A percentile compares a stretch with the other conserved stretches of the same genome.
Conservation (phyloP, 2,329 filamentous ascomycete species). For the Phoma sp. region DNA sequence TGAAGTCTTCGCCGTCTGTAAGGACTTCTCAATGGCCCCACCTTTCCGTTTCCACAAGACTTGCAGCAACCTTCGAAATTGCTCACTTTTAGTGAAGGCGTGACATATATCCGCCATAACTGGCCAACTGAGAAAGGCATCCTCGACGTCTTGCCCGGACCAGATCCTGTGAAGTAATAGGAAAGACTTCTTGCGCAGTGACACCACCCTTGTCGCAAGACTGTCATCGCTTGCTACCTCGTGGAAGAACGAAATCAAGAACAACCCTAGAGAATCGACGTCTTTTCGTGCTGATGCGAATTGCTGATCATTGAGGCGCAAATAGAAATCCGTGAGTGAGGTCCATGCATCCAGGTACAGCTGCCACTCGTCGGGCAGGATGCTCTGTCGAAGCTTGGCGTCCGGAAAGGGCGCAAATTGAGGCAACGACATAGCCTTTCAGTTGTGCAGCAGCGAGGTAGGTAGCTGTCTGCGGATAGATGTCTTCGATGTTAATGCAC, state of each 20-base stretch:
- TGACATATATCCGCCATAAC: slow-evolving; percentile 73
- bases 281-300: slow-evolving; percentile 60
- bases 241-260: slow-evolving; percentile 71
- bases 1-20: slow-evolving; percentile 66
- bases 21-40: slow-evolving; percentile 58
- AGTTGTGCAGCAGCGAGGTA: slow-evolving; percentile 1
- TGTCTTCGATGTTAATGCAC: slow-evolving; percentile 8
- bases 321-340: slow-evolving; percentile 67
- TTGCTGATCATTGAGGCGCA: slow-evolving; percentile 63
- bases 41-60: slow-evolving; percentile 61
- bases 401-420: slow-evolving; percentile 80
- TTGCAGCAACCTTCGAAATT: slow-evolving; percentile 56
- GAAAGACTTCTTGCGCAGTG: slow-evolving; percentile 69
- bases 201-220: slow-evolving; percentile 48
- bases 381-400: slow-evolving; percentile 67
- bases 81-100: slow-evolving; percentile 68
- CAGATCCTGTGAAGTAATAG: slow-evolving; percentile 67
- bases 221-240: slow-evolving; percentile 52
- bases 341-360: slow-evolving; percentile 79
- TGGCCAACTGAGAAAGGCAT: slow-evolving; percentile 64
- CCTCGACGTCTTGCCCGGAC: slow-evolving; percentile 53
- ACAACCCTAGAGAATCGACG: slow-evolving; percentile 65
- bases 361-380: slow-evolving; percentile 76
- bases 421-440: slow-evolving; percentile 60
- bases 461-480: neutral